These are phyloP conservation scores for Trichophyton benhamiae DNA, from an alignment of 2,329 filamentous ascomycete genomes.

Conservation along the genomic window DNA sequence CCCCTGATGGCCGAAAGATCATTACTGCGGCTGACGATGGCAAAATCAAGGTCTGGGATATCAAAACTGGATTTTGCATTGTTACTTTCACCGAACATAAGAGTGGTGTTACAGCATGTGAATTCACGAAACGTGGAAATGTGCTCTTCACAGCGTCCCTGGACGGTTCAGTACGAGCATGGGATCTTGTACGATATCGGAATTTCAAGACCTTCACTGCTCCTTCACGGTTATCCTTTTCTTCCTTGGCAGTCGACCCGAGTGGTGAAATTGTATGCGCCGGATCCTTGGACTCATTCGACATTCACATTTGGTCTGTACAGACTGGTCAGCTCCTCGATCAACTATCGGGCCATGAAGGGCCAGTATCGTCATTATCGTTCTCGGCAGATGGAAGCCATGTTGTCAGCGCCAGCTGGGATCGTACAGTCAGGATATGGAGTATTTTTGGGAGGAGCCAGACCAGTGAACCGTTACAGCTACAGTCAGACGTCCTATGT, in stretches of 20 bases:
- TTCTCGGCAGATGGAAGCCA: conserved; percentile 79
- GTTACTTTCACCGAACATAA: conserved; percentile 97
- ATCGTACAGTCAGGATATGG: conserved; percentile 90
- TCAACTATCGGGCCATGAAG: conserved; percentile 81
- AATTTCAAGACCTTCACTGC: conserved; percentile 98
- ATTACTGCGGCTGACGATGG: conserved; percentile 93
- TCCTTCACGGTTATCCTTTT: conserved; percentile 80
- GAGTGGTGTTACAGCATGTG: conserved; percentile 79
- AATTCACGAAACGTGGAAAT: conserved; percentile 90
- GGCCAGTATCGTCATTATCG: conserved; percentile 74
- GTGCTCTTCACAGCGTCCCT: conserved; percentile 91
- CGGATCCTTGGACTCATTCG: conserved; percentile 88
- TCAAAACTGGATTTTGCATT: conserved; percentile 90
- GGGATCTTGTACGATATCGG: conserved; percentile 89
- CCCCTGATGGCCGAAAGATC: conserved; percentile 83
- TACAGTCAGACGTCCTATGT: conserved; percentile 80
- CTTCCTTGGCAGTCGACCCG: conserved; percentile 88
- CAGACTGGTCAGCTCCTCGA: conserved; percentile 94
- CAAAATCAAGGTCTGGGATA: conserved; percentile 98
- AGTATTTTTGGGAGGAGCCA: conserved; percentile 89
- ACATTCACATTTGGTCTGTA: conserved; percentile 97
- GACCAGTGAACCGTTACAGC: conserved; percentile 82
- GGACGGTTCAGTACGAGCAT: conserved; percentile 86
- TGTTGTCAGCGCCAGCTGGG: conserved; percentile 89
- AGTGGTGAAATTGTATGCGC: conserved; percentile 94